Base-by-base conservation (phyloP, 75 land plant species). In the Selaginella tamariscina region DNA sequence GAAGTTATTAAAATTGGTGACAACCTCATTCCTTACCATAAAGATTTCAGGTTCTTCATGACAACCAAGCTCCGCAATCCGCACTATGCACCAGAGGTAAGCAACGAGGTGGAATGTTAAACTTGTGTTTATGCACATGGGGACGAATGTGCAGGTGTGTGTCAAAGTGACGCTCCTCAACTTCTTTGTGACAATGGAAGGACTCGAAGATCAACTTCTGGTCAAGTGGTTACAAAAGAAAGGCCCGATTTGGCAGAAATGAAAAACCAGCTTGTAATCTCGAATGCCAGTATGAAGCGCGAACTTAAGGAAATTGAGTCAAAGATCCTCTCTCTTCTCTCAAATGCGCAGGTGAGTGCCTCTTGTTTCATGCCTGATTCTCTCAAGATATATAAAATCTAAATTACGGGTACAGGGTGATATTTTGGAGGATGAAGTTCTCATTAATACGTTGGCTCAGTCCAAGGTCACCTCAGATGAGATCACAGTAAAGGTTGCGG, bases 81-180 rank as follows among this genome's bases (percentile, higher is more conserved):
- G 13, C 79, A 77, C 27, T 77, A 77, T 24, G 56, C 79, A 2
- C 79, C 79, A 1, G 79, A 77, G 71, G 79, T 77, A 64, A 24
- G 13, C n/a, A n/a, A 0, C 49, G 5, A 39, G 5, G 49, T 5
- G 15, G 15, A 39, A 5, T 39, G 49, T 39, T 15, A 39, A 5
- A 15, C 15, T 39, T 39, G 11, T 39, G 5, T 39, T 5, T 5
- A 39, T 39, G 49, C 49, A 5, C 15, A 5, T 39, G 49, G 5
- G 5, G 5, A 5, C 49, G 49, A 15, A 39, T n/a, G n/a, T 21
- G 1, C 79, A 77, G 79, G 79, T 77, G 27, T 66, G 79, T 63
- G 79, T 77, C n/a, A 77, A 77, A 57, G 79, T 77, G 22, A 77
- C 79, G 30, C 70, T 77, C 24, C 79, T 77, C 66, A 77, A 77